Percentiles rank a stretch among this genome's conserved stretches.
These are phyloP conservation scores for Turritis glabra DNA, from an alignment of 345 rosid genomes.

Conservation along the genomic window DNA sequence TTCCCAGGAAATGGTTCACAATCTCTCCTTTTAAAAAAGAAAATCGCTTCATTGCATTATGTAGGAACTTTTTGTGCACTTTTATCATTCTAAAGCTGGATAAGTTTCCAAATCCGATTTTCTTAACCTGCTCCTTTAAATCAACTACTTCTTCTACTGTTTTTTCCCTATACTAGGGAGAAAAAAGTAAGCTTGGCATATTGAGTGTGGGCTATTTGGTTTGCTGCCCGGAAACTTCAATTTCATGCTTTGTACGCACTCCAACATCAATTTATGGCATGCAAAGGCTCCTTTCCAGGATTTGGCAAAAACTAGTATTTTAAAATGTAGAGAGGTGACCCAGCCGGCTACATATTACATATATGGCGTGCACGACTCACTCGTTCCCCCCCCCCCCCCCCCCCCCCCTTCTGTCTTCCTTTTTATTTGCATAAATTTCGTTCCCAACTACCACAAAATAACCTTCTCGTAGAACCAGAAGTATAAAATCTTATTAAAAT, in stretches of 20 bases:
- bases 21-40: not conserved
- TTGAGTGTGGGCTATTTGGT: not conserved
- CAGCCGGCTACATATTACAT: conserved; percentile 14
- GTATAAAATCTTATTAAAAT: conserved; percentile 5
- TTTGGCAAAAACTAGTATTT: not conserved
- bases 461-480: not conserved
- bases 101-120: not conserved
- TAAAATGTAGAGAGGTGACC: conserved; percentile 14
- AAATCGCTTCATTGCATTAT: not conserved
- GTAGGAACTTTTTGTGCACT: conserved; percentile 19
- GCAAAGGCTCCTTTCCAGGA: conserved; percentile 5
- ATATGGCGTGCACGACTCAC: conserved; percentile 36
- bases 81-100: conserved; percentile 12
- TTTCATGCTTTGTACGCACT: conserved; percentile 1
- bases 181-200: not conserved
- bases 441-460: conserved; percentile 13
- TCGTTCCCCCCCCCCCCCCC: not conserved
- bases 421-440: not conserved
- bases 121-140: not conserved
- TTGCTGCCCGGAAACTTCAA: not conserved
- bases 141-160: not conserved
- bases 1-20: not conserved
- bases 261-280: conserved; percentile 7
- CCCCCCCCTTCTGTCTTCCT: not conserved
- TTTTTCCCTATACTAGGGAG: not conserved